Evolutionary conservation across 2,329 filamentous ascomycete genomes (phyloP), one percentile per base, ranked within the genome.

Genomic region (Xylariaceae sp.): DNA sequence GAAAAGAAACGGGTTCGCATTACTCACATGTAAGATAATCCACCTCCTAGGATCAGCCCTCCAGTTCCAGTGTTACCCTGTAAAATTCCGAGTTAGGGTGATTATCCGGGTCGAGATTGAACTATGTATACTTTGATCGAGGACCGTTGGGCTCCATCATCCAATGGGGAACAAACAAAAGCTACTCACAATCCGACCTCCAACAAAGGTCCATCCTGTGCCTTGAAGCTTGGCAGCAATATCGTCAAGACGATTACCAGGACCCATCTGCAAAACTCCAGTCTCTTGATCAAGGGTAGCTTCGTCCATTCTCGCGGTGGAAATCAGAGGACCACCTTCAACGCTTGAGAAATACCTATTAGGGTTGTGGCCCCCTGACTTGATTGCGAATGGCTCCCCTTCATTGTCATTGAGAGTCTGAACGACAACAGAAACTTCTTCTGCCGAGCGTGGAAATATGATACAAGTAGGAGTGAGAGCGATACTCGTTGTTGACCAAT

Each of bases 301-400:
- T 42, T 73, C 59, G 38, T 77, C 65, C n/a, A 76, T 68, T 13
- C 72, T 63, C 49, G 69, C 68, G 11, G 78, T 70, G 9, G 78
- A 78, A 51, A 84, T 75, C 10, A 79, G 64, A 0, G 79, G 68
- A 0, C 78, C 79, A 0, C 68, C 73, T 6, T 72, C 62, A 36
- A 78, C 76, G 57, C 74, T 83, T 0, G 79, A 74, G 34, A 74
- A 76, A 51, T 76, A 75, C 11, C 75, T 70, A 60, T 81, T 81
- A 5, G 79, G 76, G 48, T 76, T 79, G 65, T 84, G 81, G 0
- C 81, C 81, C 16, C 81, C 81, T n/a, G 77, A 77, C 55, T 80
- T 78, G 56, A 81, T 69, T 6, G 81, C 80, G 58, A 84, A 84
- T 3, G 22, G 22, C 22, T 57, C 65, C 45, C 75, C 76, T 4